phyloP scores from a whole-genome alignment of 805 yeast species.

The Monosporozyma unispora region DNA sequence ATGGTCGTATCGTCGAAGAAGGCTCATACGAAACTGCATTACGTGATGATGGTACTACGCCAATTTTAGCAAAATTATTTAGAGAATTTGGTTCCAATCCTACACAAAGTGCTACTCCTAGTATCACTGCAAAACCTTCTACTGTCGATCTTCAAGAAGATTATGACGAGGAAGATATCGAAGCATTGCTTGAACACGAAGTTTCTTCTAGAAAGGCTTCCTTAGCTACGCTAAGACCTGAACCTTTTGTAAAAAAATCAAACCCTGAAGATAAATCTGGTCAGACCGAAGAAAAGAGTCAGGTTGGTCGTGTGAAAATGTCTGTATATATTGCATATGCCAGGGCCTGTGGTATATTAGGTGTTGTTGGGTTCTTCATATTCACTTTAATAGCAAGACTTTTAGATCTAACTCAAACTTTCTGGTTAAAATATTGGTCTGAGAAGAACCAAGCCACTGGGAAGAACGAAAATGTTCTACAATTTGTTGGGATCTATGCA shows the following conservation, averaged over 20 bases:
- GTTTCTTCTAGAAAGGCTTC: constrained; percentile 46
- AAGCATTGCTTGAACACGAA: constrained; percentile 7
- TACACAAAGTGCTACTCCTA: constrained; percentile 1
- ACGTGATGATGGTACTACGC: constrained; percentile 11
- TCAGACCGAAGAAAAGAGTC: constrained; percentile 44
- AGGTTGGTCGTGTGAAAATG: constrained; percentile 50
- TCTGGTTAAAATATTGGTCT: constrained; percentile 66
- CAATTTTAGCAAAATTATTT: constrained; percentile 28
- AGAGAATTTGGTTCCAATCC: constrained; percentile 24
- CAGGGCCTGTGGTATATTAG: constrained; percentile 47
- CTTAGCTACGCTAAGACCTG: constrained; percentile 47
- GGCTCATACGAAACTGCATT: constrained; percentile 42
- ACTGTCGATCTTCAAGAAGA: not conserved
- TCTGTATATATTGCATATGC: constrained; percentile 46
- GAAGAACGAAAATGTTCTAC: constrained; percentile 34
- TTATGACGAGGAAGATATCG: constrained; percentile 13
- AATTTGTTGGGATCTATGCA: constrained; percentile 47
- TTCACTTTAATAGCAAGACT: constrained; percentile 32
- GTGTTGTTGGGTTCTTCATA: constrained; percentile 36
- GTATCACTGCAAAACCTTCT: not conserved
- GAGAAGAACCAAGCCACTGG: constrained; percentile 39
- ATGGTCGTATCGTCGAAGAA: constrained; percentile 46
- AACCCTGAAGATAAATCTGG: constrained; percentile 33
- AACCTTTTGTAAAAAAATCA: constrained; percentile 25
- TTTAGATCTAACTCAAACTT: constrained; percentile 38